phyloP scores from a whole-genome alignment of 371 early-diverging fungal species.

The Apophysomyces elegans region DNA sequence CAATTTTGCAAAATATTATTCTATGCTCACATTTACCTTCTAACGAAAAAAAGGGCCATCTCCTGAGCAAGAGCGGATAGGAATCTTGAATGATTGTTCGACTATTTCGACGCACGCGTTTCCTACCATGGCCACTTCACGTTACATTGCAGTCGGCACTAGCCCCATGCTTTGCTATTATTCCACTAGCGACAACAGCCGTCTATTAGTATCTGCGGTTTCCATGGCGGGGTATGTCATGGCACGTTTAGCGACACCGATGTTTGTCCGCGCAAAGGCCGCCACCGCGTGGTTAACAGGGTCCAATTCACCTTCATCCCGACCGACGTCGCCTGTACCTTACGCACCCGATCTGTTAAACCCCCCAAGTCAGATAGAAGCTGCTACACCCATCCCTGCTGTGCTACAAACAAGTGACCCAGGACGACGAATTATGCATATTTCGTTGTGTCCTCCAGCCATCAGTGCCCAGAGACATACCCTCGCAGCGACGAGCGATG shows the following conservation, averaged over 20 bases:
- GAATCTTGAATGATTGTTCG: conserved; percentile 26
- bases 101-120: conserved; percentile 38
- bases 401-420: conserved; percentile 49
- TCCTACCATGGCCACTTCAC: conserved; percentile 48
- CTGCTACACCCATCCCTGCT: conserved; percentile 57
- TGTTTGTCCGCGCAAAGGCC: conserved; percentile 66
- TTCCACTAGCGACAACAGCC: conserved; percentile 56
- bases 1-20: too few species aligned
- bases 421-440: conserved; percentile 52
- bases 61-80: conserved; percentile 21
- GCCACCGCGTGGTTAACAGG: conserved; percentile 48
- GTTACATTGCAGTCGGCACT: conserved; percentile 62
- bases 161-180: conserved; percentile 66
- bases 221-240: conserved; percentile 65
- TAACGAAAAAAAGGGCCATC: conserved; percentile 25
- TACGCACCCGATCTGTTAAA: conserved; percentile 45
- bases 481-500: conserved; percentile 65
- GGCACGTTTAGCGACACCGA: conserved; percentile 59
- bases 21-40: too few species aligned
- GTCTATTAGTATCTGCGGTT: conserved; percentile 59
- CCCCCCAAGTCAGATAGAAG: conserved; percentile 53
- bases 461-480: conserved; percentile 50
- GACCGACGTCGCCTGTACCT: conserved; percentile 45
- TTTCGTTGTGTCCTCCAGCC: conserved; percentile 51
- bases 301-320: conserved; percentile 11